These are phyloP conservation scores for Termitomyces heimii DNA, from an alignment of 768 basidiomycete species.

Conservation along the genomic window DNA sequence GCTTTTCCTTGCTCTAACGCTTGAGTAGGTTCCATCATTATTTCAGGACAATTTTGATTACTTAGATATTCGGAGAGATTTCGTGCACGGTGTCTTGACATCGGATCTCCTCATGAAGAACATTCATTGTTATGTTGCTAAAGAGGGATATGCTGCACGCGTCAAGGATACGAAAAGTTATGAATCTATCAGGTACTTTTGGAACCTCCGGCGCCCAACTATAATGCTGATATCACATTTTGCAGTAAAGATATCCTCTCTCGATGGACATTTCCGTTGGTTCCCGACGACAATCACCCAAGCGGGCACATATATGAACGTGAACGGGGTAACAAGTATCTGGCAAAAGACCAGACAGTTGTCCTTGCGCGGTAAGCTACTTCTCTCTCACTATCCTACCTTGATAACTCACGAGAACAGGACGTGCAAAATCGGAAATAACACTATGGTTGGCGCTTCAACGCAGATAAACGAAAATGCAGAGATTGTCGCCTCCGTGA, in stretches of 20 bases:
- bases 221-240: not conserved
- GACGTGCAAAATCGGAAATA: slow-evolving; percentile 75
- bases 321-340: slow-evolving; percentile 83
- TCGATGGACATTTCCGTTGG: slow-evolving; percentile 92
- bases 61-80: slow-evolving; percentile 84
- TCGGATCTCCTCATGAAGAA: slow-evolving; percentile 94
- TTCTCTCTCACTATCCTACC: not conserved
- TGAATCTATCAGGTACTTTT: slow-evolving; percentile 72
- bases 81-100: slow-evolving; percentile 90
- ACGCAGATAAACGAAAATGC: slow-evolving; percentile 64
- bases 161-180: slow-evolving; percentile 92
- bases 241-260: slow-evolving; percentile 86
- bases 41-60: slow-evolving; percentile 99
- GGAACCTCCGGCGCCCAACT: not conserved
- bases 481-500: slow-evolving; percentile 64
- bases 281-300: slow-evolving; percentile 91
- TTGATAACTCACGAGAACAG: slow-evolving; percentile 27
- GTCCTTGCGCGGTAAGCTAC: slow-evolving; percentile 68
- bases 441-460: slow-evolving; percentile 81
- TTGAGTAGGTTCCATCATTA: slow-evolving; percentile 75
- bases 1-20: not conserved
- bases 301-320: slow-evolving; percentile 80
- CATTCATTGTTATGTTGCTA: slow-evolving; percentile 85
- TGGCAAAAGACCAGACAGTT: slow-evolving; percentile 74
- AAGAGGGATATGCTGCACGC: slow-evolving; percentile 87